Evolutionary conservation across 805 yeast species (phyloP).

Genomic region (Jamesozyma lodderae): DNA sequence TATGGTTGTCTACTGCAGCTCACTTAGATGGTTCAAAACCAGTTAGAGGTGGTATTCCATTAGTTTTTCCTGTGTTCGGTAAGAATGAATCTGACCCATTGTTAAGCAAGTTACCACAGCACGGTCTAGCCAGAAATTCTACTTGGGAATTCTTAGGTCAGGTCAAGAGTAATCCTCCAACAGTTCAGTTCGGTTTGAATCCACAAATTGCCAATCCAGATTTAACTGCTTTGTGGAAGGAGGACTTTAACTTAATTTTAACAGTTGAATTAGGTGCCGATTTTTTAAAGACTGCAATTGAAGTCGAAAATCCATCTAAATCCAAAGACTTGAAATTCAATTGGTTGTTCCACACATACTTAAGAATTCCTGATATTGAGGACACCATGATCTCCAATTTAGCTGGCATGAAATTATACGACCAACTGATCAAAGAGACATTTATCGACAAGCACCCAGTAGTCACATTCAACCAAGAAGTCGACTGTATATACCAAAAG

Average conservation of each 20-base stretch:
- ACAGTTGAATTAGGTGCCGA: conserved; percentile 55
- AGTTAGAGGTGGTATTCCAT: conserved; percentile 94
- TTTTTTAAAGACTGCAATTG: conserved; percentile 57
- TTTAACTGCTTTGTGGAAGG: conserved; percentile 48
- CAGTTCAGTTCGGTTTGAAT: conserved; percentile 83
- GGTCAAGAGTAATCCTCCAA: conserved; percentile 55
- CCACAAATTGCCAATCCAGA: conserved; percentile 73
- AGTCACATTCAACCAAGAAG: conserved; percentile 62
- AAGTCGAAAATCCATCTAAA: conserved; percentile 61
- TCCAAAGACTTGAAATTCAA: conserved; percentile 64
- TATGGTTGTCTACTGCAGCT: conserved; percentile 75
- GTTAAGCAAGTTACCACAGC: conserved; percentile 74
- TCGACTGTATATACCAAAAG: conserved; percentile 73
- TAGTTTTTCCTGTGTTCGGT: conserved; percentile 93
- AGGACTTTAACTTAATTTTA: conserved; percentile 69
- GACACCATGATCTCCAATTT: conserved; percentile 72
- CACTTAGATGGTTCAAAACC: conserved; percentile 86
- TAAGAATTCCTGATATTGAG: conserved; percentile 65
- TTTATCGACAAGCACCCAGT: conserved; percentile 71
- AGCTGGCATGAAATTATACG: conserved; percentile 61
- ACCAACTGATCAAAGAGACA: conserved; percentile 58
- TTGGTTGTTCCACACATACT: conserved; percentile 91
- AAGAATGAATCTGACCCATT: conserved; percentile 50
- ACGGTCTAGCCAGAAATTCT: conserved; percentile 89
- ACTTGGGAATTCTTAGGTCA: conserved; percentile 93